Conservation (phyloP, 768 basidiomycete genomes). For the Phylloporus sp. region DNA sequence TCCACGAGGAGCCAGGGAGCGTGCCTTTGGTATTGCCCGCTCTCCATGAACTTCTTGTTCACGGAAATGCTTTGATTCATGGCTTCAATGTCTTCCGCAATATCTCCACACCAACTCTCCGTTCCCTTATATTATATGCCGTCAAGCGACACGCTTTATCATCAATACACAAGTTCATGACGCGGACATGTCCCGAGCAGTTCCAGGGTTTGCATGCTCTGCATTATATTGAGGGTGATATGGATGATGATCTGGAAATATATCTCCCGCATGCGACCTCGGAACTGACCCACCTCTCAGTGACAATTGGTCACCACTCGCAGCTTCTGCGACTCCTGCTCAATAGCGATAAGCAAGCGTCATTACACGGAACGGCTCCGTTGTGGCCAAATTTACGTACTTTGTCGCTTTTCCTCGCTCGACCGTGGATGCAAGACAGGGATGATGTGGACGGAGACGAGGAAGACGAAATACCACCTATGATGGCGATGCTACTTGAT, state of each 20-base stretch:
- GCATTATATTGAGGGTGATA: constrained; percentile 34
- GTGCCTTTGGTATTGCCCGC: constrained; percentile 29
- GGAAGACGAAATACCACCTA: constrained; percentile 29
- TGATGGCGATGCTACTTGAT: constrained; percentile 30
- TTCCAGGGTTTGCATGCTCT: constrained; percentile 30
- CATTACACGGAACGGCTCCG: constrained; percentile 28
- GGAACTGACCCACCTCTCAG: constrained; percentile 32
- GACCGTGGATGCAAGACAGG: constrained; percentile 29
- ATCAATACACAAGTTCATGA: constrained; percentile 35
- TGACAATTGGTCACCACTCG: constrained; percentile 31
- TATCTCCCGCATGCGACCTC: constrained; percentile 32
- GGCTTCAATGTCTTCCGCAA: constrained; percentile 35
- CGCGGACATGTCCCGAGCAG: constrained; percentile 33
- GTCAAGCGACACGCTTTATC: constrained; percentile 28
- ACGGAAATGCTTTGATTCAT: constrained; percentile 31
- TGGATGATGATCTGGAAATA: constrained; percentile 34
- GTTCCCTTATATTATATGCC: constrained; percentile 22
- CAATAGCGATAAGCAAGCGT: constrained; percentile 33
- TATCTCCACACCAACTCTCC: constrained; percentile 30
- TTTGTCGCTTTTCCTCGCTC: constrained; percentile 25
- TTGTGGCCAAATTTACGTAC: constrained; percentile 31
- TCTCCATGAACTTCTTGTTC: constrained; percentile 27
- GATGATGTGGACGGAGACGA: constrained; percentile 31
- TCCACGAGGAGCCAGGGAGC: constrained; percentile 32
- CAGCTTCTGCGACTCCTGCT: constrained; percentile 31